Evolutionary conservation across 805 yeast species (phyloP), one percentile per base, ranked within the genome.

Genomic region (Clavispora fructus): DNA sequence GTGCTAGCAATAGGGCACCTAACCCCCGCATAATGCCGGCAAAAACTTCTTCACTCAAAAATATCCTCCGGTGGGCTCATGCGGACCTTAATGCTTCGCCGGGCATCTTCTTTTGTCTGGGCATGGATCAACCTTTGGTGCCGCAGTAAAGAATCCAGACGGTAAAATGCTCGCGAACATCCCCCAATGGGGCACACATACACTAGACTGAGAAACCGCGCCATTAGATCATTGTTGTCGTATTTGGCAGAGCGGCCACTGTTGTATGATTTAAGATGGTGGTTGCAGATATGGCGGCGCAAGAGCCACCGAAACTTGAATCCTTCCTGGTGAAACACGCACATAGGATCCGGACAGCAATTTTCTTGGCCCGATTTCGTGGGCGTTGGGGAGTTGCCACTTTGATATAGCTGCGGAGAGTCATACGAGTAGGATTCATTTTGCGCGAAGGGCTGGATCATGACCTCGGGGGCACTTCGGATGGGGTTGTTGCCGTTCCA

Each of bases 161-260:
- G 55, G 44, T 53, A 53, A 26, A 55, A 55, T 4, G 57, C 54
- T n/a, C 55, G 40, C 19, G 35, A 35, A 37, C 58, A 55, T 19
- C 38, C 42, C 13, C 45, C 44, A 39, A 44, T 40, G 28, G 35
- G 38, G 42, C 58, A 55, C 6, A 55, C 52, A 35, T 51, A 55
- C n/a, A 55, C 54, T 26, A 41, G 53, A 30, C 41, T 42, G 40
- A 50, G 42, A 35, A 52, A 48, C 17, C 42, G 27, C n/a, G 12
- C 23, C 13, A 8, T n/a, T 9, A 40, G 35, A 2, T 23, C 29
- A 6, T n/a, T 7, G 23, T 17, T 14, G 5, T 33, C 37, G 25
- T 17, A 9, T 6, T 33, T 16, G 25, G 13, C 13, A 1, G 13
- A 12, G 25, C 37, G 23, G 19, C 33, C 43, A 13, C 38, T 32